phyloP scores from a whole-genome alignment of 2,329 filamentous ascomycete genomes.

The Pseudopithomyces maydicus region DNA sequence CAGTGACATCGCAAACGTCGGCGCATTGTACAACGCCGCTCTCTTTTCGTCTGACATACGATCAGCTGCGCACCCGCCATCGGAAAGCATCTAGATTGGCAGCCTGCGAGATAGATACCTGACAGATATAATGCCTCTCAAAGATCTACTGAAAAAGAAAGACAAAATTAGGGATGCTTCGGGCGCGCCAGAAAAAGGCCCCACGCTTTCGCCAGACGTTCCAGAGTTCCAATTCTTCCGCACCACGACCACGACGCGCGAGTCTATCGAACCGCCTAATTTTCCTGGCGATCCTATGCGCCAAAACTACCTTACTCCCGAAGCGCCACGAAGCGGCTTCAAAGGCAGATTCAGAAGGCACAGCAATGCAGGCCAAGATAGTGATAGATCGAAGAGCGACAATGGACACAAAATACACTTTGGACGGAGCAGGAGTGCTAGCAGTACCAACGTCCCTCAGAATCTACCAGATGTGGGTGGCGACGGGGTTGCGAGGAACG shows the following conservation, averaged over 20 bases:
- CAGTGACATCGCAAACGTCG: slow-evolving; percentile 18
- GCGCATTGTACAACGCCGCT: background rate
- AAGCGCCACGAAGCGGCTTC: slow-evolving; percentile 23
- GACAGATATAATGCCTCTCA: slow-evolving; percentile 59
- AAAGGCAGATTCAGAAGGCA: slow-evolving; percentile 40
- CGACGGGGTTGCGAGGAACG: slow-evolving; percentile 46
- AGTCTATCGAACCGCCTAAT: slow-evolving; percentile 74
- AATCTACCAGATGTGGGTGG: slow-evolving; percentile 77
- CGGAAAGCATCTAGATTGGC: slow-evolving; percentile 14
- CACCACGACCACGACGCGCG: slow-evolving; percentile 79
- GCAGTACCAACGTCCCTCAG: slow-evolving; percentile 75
- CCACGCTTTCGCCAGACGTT: slow-evolving; percentile 37
- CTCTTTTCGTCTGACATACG: background rate
- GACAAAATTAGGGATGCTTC: slow-evolving; percentile 55
- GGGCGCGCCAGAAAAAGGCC: slow-evolving; percentile 20
- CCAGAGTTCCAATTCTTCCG: slow-evolving; percentile 80
- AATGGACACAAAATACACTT: slow-evolving; percentile 64
- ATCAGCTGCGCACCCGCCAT: background rate
- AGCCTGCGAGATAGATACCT: slow-evolving; percentile 3
- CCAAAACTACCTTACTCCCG: slow-evolving; percentile 34
- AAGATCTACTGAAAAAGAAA: slow-evolving; percentile 68
- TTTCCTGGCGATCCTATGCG: slow-evolving; percentile 51
- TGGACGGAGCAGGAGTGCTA: slow-evolving; percentile 55
- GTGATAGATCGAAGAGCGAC: slow-evolving; percentile 7
- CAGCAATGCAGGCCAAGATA: slow-evolving; percentile 33